Conservation (phyloP, 768 basidiomycete genomes). For the Clathrus columnatus region DNA sequence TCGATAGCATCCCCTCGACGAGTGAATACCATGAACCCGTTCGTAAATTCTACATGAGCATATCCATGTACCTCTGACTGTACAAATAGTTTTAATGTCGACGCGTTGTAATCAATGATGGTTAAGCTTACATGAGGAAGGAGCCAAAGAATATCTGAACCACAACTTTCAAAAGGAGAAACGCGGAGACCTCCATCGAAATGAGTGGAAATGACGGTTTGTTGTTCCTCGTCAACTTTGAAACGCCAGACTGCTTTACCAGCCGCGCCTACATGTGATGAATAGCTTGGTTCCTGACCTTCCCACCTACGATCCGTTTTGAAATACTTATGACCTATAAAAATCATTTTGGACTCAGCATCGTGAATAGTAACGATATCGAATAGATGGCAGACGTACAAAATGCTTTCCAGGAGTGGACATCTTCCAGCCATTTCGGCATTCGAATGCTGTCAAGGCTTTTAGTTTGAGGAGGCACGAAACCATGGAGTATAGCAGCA, state of each 20-base stretch:
- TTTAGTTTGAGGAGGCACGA: slow-evolving; percentile 21
- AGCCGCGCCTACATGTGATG: slow-evolving; percentile 18
- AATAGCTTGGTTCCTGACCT: not conserved
- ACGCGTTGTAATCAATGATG: not conserved
- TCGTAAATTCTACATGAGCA: slow-evolving; percentile 67
- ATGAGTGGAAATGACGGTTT: slow-evolving; percentile 52
- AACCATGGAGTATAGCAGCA: slow-evolving; percentile 45
- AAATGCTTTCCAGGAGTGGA: slow-evolving; percentile 46
- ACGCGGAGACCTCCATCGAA: slow-evolving; percentile 49
- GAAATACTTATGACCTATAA: slow-evolving; percentile 2
- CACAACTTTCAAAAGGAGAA: slow-evolving; percentile 36
- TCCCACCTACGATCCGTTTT: slow-evolving; percentile 5
- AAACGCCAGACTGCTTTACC: slow-evolving; percentile 53
- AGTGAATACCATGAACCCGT: slow-evolving; percentile 67
- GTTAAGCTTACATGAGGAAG: slow-evolving; percentile 38
- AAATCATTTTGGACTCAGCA: not conserved
- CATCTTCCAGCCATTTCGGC: slow-evolving; percentile 31
- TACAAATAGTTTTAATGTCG: not conserved
- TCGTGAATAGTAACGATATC: not conserved
- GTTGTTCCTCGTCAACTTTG: slow-evolving; percentile 60
- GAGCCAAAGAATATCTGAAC: slow-evolving; percentile 46
- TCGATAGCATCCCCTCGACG: slow-evolving; percentile 47
- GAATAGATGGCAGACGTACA: slow-evolving; percentile 34
- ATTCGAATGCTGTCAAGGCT: slow-evolving; percentile 24
- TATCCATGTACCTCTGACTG: slow-evolving; percentile 39